A percentile compares a stretch with the other conserved stretches of the same genome.
phyloP scores from a whole-genome alignment of 305 asterid genomes.

The Ajuga reptans region DNA sequence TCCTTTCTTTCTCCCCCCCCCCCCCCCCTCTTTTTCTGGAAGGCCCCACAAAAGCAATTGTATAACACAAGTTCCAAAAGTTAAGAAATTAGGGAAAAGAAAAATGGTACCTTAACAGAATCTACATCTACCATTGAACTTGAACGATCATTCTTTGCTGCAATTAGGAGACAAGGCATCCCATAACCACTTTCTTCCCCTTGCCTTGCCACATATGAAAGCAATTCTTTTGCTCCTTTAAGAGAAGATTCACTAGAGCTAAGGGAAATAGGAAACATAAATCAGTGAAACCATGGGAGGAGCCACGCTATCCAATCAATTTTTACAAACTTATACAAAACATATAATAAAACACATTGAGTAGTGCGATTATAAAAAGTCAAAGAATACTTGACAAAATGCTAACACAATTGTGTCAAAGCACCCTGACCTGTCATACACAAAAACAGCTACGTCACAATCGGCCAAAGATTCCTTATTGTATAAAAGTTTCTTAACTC shows the following conservation, averaged over 20 bases:
- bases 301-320: slow-evolving; percentile 14
- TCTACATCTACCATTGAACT: slow-evolving; percentile 53
- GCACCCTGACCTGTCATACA: slow-evolving; percentile 74
- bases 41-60: not conserved
- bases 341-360: not conserved
- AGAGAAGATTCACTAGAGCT: slow-evolving; percentile 82
- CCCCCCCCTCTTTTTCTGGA: not conserved
- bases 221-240: slow-evolving; percentile 71
- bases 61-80: slow-evolving; percentile 12
- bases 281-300: slow-evolving; percentile 23
- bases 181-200: slow-evolving; percentile 71
- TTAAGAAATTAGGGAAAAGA: slow-evolving; percentile 6
- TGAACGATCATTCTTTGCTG: slow-evolving; percentile 71
- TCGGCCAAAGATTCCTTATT: slow-evolving; percentile 69
- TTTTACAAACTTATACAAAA: not conserved
- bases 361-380: not conserved
- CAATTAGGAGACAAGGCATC: slow-evolving; percentile 85
- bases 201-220: slow-evolving; percentile 57
- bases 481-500: slow-evolving; percentile 51
- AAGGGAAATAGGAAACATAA: slow-evolving; percentile 4
- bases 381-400: not conserved
- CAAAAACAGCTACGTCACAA: slow-evolving; percentile 86
- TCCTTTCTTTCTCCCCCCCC: not conserved
- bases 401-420: slow-evolving; percentile 3
- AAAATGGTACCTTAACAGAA: slow-evolving; percentile 56